Conservation (phyloP, 129 eudicot species). For the Lactuca saligna region DNA sequence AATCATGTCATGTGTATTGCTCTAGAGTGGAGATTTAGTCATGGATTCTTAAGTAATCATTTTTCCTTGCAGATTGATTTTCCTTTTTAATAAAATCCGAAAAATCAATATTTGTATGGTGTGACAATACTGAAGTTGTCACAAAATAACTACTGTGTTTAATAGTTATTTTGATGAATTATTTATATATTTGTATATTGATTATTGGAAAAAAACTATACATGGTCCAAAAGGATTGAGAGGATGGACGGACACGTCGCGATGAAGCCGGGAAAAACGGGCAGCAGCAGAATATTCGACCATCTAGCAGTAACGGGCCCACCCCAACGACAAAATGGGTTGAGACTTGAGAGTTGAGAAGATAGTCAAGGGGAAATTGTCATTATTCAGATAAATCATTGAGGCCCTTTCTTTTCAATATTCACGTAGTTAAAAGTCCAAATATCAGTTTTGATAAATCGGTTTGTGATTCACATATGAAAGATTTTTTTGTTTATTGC, state of each 20-base stretch:
- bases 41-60: too few relatives aligned
- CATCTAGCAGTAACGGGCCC: conserved; percentile 13
- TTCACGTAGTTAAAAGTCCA: not conserved
- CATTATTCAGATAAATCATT: not conserved
- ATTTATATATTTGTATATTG: too few relatives aligned
- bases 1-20: too few relatives aligned
- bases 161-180: not conserved
- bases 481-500: not conserved
- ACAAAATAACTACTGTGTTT: not conserved
- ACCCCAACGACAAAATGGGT: conserved; percentile 31
- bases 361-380: conserved; percentile 4
- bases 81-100: too few relatives aligned
- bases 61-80: too few relatives aligned
- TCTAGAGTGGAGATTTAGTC: too few relatives aligned
- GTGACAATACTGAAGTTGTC: not conserved
- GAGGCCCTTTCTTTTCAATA: not conserved
- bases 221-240: conserved; percentile 21
- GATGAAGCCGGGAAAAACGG: conserved; percentile 32
- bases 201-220: not conserved
- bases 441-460: not conserved
- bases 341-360: conserved; percentile 13
- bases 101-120: not conserved
- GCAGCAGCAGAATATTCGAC: conserved; percentile 43
- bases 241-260: conserved; percentile 29
- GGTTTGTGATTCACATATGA: not conserved